A percentile compares a stretch with the other conserved stretches of the same genome.
phyloP scores from a whole-genome alignment of 805 yeast species.

The Tetrapisispora pingtungensis region DNA sequence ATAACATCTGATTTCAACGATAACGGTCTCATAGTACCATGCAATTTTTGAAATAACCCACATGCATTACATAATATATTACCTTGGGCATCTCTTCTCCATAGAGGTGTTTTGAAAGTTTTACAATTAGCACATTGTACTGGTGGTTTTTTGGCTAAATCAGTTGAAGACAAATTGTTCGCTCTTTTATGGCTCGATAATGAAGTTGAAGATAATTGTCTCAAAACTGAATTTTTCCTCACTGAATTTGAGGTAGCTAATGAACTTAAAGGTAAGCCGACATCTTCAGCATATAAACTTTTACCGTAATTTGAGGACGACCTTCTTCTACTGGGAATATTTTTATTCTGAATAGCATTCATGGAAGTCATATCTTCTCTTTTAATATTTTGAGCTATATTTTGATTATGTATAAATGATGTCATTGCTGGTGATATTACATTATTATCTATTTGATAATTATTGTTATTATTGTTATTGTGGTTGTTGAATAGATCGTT shows the following conservation, averaged over 20 bases:
- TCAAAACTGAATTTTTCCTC: constrained; percentile 20
- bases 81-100: constrained; percentile 91
- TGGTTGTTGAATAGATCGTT: constrained; percentile 1
- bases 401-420: background rate
- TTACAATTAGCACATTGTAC: constrained; percentile 75
- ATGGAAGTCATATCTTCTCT: background rate
- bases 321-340: constrained; percentile 7
- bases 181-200: constrained; percentile 20
- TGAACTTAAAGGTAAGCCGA: constrained; percentile 12
- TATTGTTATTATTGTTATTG: background rate
- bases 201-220: constrained; percentile 23
- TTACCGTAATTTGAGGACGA: constrained; percentile 10
- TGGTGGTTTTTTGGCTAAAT: constrained; percentile 21
- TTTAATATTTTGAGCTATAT: background rate
- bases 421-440: constrained; percentile 1
- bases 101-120: constrained; percentile 85
- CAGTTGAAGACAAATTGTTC: constrained; percentile 5
- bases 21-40: constrained; percentile 90
- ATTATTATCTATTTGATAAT: background rate
- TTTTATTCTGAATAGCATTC: constrained; percentile 1
- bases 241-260: constrained; percentile 18
- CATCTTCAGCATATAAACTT: constrained; percentile 11
- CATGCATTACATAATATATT: constrained; percentile 94
- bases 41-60: constrained; percentile 83
- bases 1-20: constrained; percentile 87